These are phyloP conservation scores for Drosera spatulata DNA, from an alignment of 179 eudicot species.

Conservation along the genomic window DNA sequence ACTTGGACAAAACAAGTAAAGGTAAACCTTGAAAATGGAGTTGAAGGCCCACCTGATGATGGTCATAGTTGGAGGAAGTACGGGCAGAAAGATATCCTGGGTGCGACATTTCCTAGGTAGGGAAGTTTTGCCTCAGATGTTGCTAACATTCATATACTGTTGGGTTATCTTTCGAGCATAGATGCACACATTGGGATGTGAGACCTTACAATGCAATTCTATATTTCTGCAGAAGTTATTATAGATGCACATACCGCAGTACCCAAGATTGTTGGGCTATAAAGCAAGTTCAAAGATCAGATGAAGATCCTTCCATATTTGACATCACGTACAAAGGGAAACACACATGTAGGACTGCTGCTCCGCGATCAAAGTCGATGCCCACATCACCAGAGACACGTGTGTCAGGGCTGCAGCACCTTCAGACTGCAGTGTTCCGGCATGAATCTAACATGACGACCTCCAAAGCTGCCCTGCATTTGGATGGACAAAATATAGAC, in stretches of 20 bases:
- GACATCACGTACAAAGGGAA: slow-evolving; percentile 61
- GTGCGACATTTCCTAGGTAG: slow-evolving; percentile 77
- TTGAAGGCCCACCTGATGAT: slow-evolving; percentile 74
- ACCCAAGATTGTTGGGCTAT: slow-evolving; percentile 51
- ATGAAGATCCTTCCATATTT: slow-evolving; percentile 51
- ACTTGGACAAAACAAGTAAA: slow-evolving; percentile 36
- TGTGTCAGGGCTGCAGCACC: slow-evolving; percentile 12
- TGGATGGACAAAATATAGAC: slow-evolving; percentile 25
- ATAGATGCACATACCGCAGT: slow-evolving; percentile 50
- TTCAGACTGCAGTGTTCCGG: slow-evolving; percentile 10
- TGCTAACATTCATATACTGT: background rate
- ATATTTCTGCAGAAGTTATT: slow-evolving; percentile 51
- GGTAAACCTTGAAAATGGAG: slow-evolving; percentile 35
- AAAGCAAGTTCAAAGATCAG: slow-evolving; percentile 77
- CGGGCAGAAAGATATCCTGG: slow-evolving; percentile 92
- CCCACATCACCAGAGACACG: slow-evolving; percentile 34
- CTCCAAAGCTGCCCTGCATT: slow-evolving; percentile 29
- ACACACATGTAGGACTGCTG: slow-evolving; percentile 36
- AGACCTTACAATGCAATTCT: background rate
- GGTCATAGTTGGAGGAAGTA: slow-evolving; percentile 84
- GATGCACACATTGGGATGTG: background rate
- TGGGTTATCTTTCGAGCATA: background rate
- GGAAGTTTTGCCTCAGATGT: background rate
- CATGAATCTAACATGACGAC: slow-evolving; percentile 24
- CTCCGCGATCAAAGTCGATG: slow-evolving; percentile 20